Conservation (phyloP, 306 rosid genomes). For the Trifolium repens region DNA sequence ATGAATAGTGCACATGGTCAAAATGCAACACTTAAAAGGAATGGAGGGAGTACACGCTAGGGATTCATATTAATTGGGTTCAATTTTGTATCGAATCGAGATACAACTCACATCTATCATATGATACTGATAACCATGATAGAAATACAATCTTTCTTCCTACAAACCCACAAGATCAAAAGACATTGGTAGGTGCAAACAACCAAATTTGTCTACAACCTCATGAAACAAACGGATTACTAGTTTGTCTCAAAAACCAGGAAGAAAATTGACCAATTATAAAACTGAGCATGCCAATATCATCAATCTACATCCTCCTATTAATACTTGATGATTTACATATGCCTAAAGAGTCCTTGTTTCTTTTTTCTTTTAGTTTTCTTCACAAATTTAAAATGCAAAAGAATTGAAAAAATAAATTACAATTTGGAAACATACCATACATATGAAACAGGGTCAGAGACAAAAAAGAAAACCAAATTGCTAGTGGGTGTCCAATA, state of each 20-base stretch:
- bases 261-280: constrained; percentile 12
- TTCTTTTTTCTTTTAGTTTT: constrained; percentile 12
- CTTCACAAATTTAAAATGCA: constrained; percentile 28
- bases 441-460: constrained; percentile 84
- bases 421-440: constrained; percentile 54
- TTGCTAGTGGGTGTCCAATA: constrained; percentile 69
- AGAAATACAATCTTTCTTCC: background rate
- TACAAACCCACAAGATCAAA: background rate
- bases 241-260: constrained; percentile 11
- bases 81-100: background rate
- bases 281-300: background rate
- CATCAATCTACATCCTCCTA: constrained; percentile 16
- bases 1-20: no score
- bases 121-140: background rate
- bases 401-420: constrained; percentile 26
- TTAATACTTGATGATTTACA: background rate
- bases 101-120: background rate
- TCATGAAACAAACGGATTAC: background rate
- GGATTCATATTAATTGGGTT: background rate
- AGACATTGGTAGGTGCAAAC: background rate
- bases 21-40: no score
- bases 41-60: no score
- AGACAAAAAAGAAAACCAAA: constrained; percentile 80
- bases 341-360: background rate
- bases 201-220: background rate